phyloP scores from a whole-genome alignment of 495 filamentous ascomycete species.

The Copromyces sp. region DNA sequence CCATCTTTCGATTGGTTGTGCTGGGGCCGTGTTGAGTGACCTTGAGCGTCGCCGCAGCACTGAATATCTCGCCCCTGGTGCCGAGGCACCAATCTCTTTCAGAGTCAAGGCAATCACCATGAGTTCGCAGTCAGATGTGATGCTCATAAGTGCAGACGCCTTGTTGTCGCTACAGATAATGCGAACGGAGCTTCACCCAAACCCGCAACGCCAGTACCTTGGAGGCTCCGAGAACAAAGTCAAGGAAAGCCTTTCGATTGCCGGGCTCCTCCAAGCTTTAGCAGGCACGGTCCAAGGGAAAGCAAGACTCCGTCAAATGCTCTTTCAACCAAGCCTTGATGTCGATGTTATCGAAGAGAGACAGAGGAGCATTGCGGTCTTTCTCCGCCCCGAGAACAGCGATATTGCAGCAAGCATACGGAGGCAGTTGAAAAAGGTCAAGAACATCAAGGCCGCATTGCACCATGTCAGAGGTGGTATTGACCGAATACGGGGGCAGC shows the following conservation, averaged over 20 bases:
- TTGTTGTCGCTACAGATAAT: constrained; percentile 78
- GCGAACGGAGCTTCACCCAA: constrained; percentile 74
- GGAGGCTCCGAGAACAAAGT: constrained; percentile 54
- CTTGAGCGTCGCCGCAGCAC: constrained; percentile 59
- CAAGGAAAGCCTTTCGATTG: constrained; percentile 86
- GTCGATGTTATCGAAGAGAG: constrained; percentile 61
- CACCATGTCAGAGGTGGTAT: constrained; percentile 68
- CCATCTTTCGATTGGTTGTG: constrained; percentile 54
- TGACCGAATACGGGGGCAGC: constrained; percentile 49
- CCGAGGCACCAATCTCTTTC: constrained; percentile 41
- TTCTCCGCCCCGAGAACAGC: constrained; percentile 62
- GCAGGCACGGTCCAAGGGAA: constrained; percentile 79
- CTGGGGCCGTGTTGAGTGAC: constrained; percentile 73
- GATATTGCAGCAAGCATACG: constrained; percentile 44
- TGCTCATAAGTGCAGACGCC: constrained; percentile 80
- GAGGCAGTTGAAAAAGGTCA: constrained; percentile 60
- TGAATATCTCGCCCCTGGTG: constrained; percentile 46
- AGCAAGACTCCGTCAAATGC: constrained; percentile 64
- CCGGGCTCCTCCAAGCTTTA: constrained; percentile 68
- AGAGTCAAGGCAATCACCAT: constrained; percentile 58
- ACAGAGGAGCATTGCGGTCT: constrained; percentile 54
- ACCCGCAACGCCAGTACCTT: constrained; percentile 71
- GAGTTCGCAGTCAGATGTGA: constrained; percentile 64
- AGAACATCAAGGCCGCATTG: constrained; percentile 65
- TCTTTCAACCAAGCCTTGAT: constrained; percentile 69